phyloP scores from a whole-genome alignment of 768 basidiomycete genomes.

The Glaciozyma martinii region DNA sequence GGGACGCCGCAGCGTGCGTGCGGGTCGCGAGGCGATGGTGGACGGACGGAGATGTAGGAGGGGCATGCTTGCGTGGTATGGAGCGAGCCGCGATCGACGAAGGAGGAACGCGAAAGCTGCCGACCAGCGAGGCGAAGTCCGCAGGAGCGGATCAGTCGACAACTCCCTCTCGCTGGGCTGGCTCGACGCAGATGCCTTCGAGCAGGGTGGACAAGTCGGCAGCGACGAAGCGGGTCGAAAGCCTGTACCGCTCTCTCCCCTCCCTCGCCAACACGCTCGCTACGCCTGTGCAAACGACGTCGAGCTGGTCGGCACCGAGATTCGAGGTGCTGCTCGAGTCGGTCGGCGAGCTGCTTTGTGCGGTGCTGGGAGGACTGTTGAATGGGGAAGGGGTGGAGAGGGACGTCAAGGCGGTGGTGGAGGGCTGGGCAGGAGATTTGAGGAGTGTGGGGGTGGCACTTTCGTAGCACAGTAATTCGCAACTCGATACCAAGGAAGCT shows the following conservation, averaged over 20 bases:
- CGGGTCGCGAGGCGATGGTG: conserved; percentile 9
- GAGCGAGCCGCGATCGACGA: not conserved
- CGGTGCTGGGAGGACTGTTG: not conserved
- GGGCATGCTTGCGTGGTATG: conserved; percentile 4
- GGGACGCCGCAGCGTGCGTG: conserved; percentile 5
- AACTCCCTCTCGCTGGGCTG: conserved; percentile 2
- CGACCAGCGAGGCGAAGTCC: not conserved
- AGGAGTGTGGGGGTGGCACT: not conserved
- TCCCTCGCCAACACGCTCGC: conserved; percentile 2
- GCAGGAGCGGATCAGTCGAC: not conserved
- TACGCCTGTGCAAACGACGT: not conserved
- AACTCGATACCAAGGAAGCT: too few relatives aligned
- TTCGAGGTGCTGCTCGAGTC: conserved; percentile 21
- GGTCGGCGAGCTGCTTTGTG: not conserved
- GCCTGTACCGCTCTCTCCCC: too few relatives aligned
- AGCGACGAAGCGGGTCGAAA: too few relatives aligned
- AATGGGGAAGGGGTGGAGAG: not conserved
- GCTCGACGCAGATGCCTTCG: not conserved
- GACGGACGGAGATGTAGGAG: conserved; percentile 13
- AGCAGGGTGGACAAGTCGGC: too few relatives aligned
- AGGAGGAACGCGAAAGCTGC: not conserved
- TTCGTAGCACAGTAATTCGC: too few relatives aligned
- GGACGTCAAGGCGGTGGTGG: not conserved
- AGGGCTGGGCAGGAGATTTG: conserved; percentile 9
- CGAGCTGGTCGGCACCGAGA: conserved; percentile 9